Evolutionary conservation across 2,329 filamentous ascomycete species (phyloP), one percentile per base, ranked within the genome.

Genomic region (Cryphonectria radicalis): DNA sequence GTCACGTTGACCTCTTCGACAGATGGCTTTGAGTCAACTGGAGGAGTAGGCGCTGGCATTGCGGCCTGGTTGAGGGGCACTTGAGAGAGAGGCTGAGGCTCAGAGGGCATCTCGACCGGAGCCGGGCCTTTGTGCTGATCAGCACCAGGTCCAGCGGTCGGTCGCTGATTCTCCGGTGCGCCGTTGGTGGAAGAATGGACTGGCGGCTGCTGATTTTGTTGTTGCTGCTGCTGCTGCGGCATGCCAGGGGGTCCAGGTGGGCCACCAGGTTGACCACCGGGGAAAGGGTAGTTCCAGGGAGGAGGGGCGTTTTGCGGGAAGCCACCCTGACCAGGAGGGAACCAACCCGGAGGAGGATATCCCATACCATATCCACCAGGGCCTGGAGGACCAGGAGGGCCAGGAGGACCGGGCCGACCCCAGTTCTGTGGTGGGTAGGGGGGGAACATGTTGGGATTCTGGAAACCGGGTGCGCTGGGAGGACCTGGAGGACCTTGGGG

Each of bases 261-360:
- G 7, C 76, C 78, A 62, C 78, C 78, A 5, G 76, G 77, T 17
- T 76, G 78, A 17, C 75, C 76, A 50, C 88, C 89, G 72, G 90
- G 91, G 77, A 91, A 93, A 75, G 83, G 87, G 78, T 82, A 85
- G 77, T 81, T 83, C 87, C 86, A 89, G 25, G 85, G 86, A 64
- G 88, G 91, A 40, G 88, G 89, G 19, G 89, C 91, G 42, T 82
- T 85, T 73, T 88, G 90, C 46, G 90, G 91, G 76, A 94, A 96
- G 37, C 90, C 91, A 81, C 93, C 92, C 8, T 91, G 91, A 11
- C 90, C 89, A 74, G 87, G 89, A 75, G 92, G 92, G 78, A 91
- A 95, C 92, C 93, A 97, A 70, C 91, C 92, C 35, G 89, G 67
- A 37, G 90, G 91, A 74, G 92, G 92, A 79, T 94, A 97, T 0